Base-by-base conservation (phyloP, 331 rosid genomes). In the Prunus yedoensis region DNA sequence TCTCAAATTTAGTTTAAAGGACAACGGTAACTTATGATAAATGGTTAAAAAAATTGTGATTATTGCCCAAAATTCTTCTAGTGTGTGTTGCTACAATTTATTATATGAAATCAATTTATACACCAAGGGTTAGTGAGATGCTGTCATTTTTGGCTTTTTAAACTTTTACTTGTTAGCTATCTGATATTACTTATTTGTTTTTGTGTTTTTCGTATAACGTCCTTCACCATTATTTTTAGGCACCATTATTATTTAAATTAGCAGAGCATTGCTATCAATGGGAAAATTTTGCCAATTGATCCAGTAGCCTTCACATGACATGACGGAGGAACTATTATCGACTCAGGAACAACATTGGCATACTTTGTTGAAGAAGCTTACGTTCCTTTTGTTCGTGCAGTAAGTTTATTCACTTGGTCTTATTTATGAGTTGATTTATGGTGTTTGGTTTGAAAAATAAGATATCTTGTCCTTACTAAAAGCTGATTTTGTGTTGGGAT, bases 211-310 rank as follows among this genome's bases (percentile, higher is more conserved):
- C 30, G 3, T 73, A 23, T 3, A 28, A 28, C 0, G 4, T 28
- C 30, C 4, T 28, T 28, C 30, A 28, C 30, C 4, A 28, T 20
- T 20, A 32, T 66, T 82, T 85, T 83, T 95, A 94, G 97, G 95
- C 86, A 95, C 73, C 99, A 92, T 84, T 94, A 94, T 86, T 89
- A 94, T 86, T 85, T 94, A 80, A 79, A 90, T 84, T 90, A 91
- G 67, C 89, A 86, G 85, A 92, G 96, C 86, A 90, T 94, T 75
- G 74, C 90, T 86, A 95, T 90, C 66, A 87, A 89, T 71, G 97
- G 98, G 66, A 89, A 86, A 80, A 62, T 80, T 63, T 84, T 93
- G 80, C 77, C 96, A 21, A 87, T 93, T 71, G 90, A 93, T 83
- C 77, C 89, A 61, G 76, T 87, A 32, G 92, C 83, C 28, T 93